Base-by-base conservation (phyloP, 1,284 basidiomycete genomes). In the Lentinus polychrous region DNA sequence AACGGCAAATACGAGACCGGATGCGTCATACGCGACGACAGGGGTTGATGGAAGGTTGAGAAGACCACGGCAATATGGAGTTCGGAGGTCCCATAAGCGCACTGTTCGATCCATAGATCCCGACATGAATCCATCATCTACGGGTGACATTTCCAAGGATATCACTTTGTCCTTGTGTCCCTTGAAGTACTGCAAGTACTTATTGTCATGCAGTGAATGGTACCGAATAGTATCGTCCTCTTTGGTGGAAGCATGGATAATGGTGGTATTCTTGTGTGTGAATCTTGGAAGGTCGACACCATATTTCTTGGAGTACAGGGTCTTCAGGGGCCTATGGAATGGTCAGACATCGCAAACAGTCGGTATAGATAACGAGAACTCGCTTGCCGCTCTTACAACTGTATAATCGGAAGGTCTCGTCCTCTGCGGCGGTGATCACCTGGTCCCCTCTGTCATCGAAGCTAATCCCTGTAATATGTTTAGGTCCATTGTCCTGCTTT, bases 41-140 rank as follows among this genome's bases (percentile, higher is more conserved):
- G 93, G 89, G 20, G 86, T 73, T 1, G 74, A 87, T 11, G 83
- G 86, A 23, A 86, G 70, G 55, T 77, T 79, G 45, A 91, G 70
- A 34, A 88, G 71, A 8, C 86, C 85, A 48, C 88, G 81, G 61
- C 91, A 91, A 23, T 75, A 74, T 1, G 83, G 80, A 14, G 83
- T 74, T 32, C 94, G 83, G 38, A 98, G 73, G 66, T 99, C 96
- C 96, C 96, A 99, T 17, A 99, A 69, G 34, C 93, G 79, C n/a
- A 99, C 93, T 1, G 93, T 94, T 57, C 90, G 92, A 71, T 99
- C 94, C 57, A 91, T 75, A 0, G 94, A 92, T 1, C 84, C 91
- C 6, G 94, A 96, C 73, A 99, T 83, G 68, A 99, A 98, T 0
- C 90, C 90, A 61, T 99, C 95, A 61, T 97, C 90, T 1, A 87